Evolutionary conservation across 2,329 filamentous ascomycete species (phyloP), one percentile per base, ranked within the genome.

Genomic region (Epichloe typhina): DNA sequence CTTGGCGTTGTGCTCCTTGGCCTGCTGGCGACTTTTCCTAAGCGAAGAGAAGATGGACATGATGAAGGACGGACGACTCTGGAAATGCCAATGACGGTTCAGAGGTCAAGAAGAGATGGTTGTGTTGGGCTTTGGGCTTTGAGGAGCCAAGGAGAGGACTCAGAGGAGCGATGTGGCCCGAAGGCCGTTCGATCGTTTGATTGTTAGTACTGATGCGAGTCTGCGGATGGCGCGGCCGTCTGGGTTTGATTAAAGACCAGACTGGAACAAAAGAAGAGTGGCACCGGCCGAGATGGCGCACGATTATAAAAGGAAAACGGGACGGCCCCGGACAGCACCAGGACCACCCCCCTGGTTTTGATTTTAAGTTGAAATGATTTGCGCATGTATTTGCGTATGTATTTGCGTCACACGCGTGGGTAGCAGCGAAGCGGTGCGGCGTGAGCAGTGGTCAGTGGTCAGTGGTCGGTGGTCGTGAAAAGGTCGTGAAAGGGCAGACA

Each of bases 41-140:
- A 82, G 70, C 51, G 72, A 68, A 5, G 71, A 74, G 58, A 82
- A 77, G 54, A 83, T 71, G 42, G 78, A 75, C 79, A 82, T 82
- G 53, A 47, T 55, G 54, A 21, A 37, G 42, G 35, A n/a, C n/a
- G 38, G 47, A 21, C 8, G 40, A 37, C 17, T 12, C 36, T 5
- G 46, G n/a, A 7, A 4, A 9, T 31, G 11, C 2, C n/a, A 9
- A 19, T 41, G 13, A 11, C 31, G 46, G 21, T 7, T 12, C 35
- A 31, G 19, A 37, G 7, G n/a, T 8, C 19, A 13, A 19, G 37
- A 19, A 19, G 37, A 26, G 6, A 15, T 15, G 31, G 31, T 21
- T 43, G 17, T 19, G 19, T 21, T 11, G 19, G 47, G 17, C 7
- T 36, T 15, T 13, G 13, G 23, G 23, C 3, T 26, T 8, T 8